Evolutionary conservation across 192 early-diverging fungal species (phyloP), one percentile per base, ranked within the genome.

Genomic region (Coemansia biformis): DNA sequence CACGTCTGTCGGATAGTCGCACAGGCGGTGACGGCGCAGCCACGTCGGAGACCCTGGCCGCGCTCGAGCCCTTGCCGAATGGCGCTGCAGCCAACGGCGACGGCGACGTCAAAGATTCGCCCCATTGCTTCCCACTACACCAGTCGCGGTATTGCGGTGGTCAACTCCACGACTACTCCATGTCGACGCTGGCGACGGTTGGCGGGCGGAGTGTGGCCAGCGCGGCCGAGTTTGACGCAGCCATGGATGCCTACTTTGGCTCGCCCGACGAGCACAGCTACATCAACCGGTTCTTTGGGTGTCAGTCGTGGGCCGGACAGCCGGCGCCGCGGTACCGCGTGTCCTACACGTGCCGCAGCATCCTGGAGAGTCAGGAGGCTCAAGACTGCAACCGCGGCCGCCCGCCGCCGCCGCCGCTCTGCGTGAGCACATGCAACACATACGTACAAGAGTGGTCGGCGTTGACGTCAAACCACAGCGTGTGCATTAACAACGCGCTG

Each of bases 271-370:
- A 63, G 42, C 23, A 40, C 19, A 21, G 12, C 35, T 50, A 59
- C 38, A 55, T 61, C 18, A 63, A 63, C 39, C 40, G 44, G 8
- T 57, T 63, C 17, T 63, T 71, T 34, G 56, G 67, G 9, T 71
- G 67, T 45, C 51, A 52, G 38, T 38, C 46, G 1, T 71, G 67
- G 67, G 18, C 32, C 0, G 67, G 67, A 4, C 21, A 39, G 19
- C 38, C 47, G 18, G 38, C 32, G 33, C 60, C 67, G 8, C 43
- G 60, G 19, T 71, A 59, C 28, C 59, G 57, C 14, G 55, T 71
- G 33, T 33, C 52, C n/a, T 71, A 71, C 41, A 54, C 53, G 5
- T 71, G 67, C 44, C 59, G 67, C 21, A 55, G 51, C n/a, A 48
- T 59, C 11, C 60, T 71, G 5, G 67, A 62, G 32, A 57, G 61